Evolutionary conservation across 164 flowering plant species (phyloP).

Genomic region (Nymphaea thermarum): DNA sequence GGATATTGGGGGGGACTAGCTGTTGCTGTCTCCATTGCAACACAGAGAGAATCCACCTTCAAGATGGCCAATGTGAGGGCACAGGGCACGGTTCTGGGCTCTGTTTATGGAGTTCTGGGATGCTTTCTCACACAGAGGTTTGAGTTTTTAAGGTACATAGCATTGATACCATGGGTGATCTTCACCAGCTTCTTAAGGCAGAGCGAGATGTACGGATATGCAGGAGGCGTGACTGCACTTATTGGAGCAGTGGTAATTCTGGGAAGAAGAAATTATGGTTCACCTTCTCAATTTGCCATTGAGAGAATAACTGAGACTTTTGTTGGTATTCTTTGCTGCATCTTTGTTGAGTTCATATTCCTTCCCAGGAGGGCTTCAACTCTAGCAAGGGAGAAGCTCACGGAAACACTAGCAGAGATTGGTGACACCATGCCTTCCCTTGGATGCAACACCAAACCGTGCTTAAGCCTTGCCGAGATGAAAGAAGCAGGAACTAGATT

Average conservation of each 20-base stretch:
- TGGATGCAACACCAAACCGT: not conserved
- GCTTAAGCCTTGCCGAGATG: slow-evolving; percentile 14
- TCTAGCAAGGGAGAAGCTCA: slow-evolving; percentile 35
- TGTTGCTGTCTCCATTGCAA: slow-evolving; percentile 47
- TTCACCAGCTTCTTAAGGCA: slow-evolving; percentile 47
- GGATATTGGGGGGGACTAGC: slow-evolving; percentile 77
- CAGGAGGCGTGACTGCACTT: slow-evolving; percentile 65
- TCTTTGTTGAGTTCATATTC: slow-evolving; percentile 52
- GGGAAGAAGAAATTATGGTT: slow-evolving; percentile 55
- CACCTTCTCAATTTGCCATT: slow-evolving; percentile 71
- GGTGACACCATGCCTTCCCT: slow-evolving; percentile 2
- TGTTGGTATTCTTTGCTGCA: slow-evolving; percentile 55
- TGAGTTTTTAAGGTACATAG: slow-evolving; percentile 34
- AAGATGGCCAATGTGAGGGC: slow-evolving; percentile 53
- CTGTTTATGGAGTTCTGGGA: slow-evolving; percentile 66
- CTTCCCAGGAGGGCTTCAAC: slow-evolving; percentile 72
- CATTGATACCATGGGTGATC: slow-evolving; percentile 80
- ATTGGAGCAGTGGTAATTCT: slow-evolving; percentile 67
- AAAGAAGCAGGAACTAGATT: slow-evolving; percentile 26
- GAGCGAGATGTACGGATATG: slow-evolving; percentile 73
- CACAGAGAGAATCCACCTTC: slow-evolving; percentile 63
- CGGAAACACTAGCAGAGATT: slow-evolving; percentile 21
- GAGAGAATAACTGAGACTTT: slow-evolving; percentile 61
- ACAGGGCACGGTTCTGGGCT: slow-evolving; percentile 81
- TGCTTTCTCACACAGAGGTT: slow-evolving; percentile 49